A percentile compares a stretch with the other conserved stretches of the same genome.
Evolutionary conservation across 1,139 yeast species (phyloP).

Genomic region (Kurtzmaniella quercitrusa): DNA sequence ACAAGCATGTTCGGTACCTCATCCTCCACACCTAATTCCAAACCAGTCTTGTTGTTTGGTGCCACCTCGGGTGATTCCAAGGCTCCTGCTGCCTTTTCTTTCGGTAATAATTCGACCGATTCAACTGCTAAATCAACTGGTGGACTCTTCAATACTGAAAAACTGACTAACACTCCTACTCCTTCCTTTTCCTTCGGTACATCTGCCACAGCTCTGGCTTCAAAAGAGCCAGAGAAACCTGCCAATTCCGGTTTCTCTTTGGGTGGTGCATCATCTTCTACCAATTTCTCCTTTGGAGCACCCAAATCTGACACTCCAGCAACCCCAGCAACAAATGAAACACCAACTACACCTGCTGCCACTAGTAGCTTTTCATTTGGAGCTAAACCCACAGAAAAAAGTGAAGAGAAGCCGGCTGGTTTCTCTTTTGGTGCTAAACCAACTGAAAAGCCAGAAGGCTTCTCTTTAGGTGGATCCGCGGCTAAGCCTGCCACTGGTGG

Average conservation of each 20-base stretch:
- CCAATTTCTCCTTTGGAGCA: slow-evolving; percentile 15
- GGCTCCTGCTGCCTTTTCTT: slow-evolving; percentile 7
- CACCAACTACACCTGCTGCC: slow-evolving; percentile 12
- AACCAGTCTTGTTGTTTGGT: slow-evolving; percentile 8
- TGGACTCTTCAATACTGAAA: slow-evolving; percentile 10
- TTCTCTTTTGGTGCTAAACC: slow-evolving; percentile 8
- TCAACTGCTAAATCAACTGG: slow-evolving; percentile 12
- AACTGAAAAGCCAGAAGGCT: slow-evolving; percentile 10
- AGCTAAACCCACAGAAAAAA: slow-evolving; percentile 11
- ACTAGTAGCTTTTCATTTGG: slow-evolving; percentile 11
- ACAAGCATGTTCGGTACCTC: slow-evolving; percentile 14
- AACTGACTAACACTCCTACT: slow-evolving; percentile 7
- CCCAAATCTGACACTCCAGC: slow-evolving; percentile 12
- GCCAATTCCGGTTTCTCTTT: slow-evolving; percentile 5
- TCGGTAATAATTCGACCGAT: slow-evolving; percentile 15
- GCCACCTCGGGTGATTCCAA: slow-evolving; percentile 5
- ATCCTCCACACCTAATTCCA: slow-evolving; percentile 6
- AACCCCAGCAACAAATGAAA: too few species aligned
- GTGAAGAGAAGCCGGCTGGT: slow-evolving; percentile 11
- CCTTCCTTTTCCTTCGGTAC: slow-evolving; percentile 13
- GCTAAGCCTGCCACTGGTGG: slow-evolving; percentile 15
- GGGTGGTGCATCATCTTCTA: slow-evolving; percentile 6
- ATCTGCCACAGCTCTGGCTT: slow-evolving; percentile 10
- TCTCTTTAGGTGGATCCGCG: slow-evolving; percentile 16
- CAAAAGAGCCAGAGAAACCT: slow-evolving; percentile 9